Evolutionary conservation across 169 alveolate species (phyloP).

Genomic region (Eimeria maxima): DNA sequence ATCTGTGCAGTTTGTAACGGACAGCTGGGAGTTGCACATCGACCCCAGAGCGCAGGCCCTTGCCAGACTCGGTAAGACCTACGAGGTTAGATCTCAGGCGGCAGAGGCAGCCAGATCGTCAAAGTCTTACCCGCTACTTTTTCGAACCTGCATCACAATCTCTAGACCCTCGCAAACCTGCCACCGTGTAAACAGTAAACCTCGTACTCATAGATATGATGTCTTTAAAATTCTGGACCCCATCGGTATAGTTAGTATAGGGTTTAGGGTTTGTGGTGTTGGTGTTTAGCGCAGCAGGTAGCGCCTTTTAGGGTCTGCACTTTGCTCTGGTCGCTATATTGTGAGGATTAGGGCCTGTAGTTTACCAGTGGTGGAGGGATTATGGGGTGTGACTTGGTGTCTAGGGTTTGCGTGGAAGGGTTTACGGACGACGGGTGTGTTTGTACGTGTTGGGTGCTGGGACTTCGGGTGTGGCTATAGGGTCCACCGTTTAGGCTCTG

Average conservation of each 20-base stretch:
- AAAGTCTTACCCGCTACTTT: too few relatives aligned
- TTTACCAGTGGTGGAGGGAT: too few relatives aligned
- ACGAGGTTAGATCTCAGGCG: not conserved
- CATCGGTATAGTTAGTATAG: too few relatives aligned
- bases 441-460: not conserved
- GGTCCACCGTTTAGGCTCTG: not conserved
- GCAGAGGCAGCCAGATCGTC: too few relatives aligned
- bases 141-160: too few relatives aligned
- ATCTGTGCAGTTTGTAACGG: conserved; percentile 66
- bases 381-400: not conserved
- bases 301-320: too few relatives aligned
- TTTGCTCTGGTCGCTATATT: too few relatives aligned
- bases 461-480: conserved; percentile 13
- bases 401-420: not conserved
- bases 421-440: not conserved
- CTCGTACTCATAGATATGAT: not conserved
- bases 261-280: too few relatives aligned
- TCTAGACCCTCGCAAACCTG: too few relatives aligned
- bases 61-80: conserved; percentile 70
- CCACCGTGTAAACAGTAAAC: not conserved
- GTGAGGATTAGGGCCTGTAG: too few relatives aligned
- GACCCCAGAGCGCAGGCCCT: conserved; percentile 80
- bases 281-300: too few relatives aligned
- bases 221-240: not conserved
- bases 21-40: conserved; percentile 57